Conservation (phyloP, 345 rosid genomes). For the Sisymbrium altissimum region DNA sequence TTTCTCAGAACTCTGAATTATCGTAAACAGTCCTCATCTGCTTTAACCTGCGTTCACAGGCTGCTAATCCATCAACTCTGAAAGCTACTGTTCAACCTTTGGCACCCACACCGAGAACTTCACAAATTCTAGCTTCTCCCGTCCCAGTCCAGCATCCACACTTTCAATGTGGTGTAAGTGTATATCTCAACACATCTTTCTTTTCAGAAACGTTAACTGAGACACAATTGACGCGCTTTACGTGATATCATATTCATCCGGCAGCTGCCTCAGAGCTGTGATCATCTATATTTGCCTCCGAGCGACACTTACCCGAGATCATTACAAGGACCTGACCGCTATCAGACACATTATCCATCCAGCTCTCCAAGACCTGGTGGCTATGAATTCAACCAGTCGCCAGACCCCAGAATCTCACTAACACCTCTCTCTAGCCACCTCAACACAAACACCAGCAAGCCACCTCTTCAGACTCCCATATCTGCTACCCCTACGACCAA, state of each 20-base stretch:
- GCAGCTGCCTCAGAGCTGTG: not conserved
- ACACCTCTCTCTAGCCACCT: constrained; percentile 16
- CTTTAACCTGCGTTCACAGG: constrained; percentile 12
- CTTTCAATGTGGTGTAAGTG: constrained; percentile 18
- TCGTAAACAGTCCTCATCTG: not conserved
- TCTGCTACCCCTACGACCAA: too few species aligned
- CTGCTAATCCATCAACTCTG: constrained; percentile 12
- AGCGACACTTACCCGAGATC: constrained; percentile 1
- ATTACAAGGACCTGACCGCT: not conserved
- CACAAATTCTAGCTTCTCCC: constrained; percentile 14
- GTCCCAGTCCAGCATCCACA: constrained; percentile 1
- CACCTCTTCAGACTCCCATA: too few species aligned
- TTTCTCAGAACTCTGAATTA: not conserved
- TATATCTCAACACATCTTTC: constrained; percentile 1
- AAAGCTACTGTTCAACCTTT: constrained; percentile 27
- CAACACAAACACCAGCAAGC: constrained; percentile 7
- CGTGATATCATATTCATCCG: not conserved
- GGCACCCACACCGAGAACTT: not conserved
- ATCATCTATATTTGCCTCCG: not conserved
- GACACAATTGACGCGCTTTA: not conserved
- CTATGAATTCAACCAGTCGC: constrained; percentile 3
- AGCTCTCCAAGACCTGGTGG: constrained; percentile 2
- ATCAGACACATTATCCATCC: not conserved
- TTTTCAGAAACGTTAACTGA: not conserved
- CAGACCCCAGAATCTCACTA: constrained; percentile 7